These are phyloP conservation scores for Paraphaeosphaeria sporulosa DNA, from an alignment of 2,329 filamentous ascomycete genomes.

Conservation along the genomic window DNA sequence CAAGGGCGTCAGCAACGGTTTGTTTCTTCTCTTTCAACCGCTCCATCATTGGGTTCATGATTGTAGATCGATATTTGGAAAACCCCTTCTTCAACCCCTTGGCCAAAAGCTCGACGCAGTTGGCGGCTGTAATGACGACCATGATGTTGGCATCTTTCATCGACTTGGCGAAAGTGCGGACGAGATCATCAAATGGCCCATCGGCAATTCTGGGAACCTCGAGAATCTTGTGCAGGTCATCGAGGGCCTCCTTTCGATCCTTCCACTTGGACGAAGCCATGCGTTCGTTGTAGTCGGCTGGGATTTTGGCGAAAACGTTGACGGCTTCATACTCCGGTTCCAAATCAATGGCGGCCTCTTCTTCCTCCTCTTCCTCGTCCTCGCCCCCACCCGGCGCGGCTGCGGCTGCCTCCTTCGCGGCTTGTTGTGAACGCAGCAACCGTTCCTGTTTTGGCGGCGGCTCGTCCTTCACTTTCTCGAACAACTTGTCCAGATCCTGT, in stretches of 20 bases:
- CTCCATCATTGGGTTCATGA: slow-evolving; percentile 92
- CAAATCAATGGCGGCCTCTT: slow-evolving; percentile 74
- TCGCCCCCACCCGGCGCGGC: slow-evolving; percentile 62
- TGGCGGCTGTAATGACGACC: slow-evolving; percentile 90
- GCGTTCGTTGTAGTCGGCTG: slow-evolving; percentile 81
- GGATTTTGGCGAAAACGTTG: slow-evolving; percentile 82
- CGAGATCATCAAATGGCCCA: slow-evolving; percentile 83
- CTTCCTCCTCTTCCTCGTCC: slow-evolving; percentile 61
- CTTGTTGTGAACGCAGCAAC: slow-evolving; percentile 87
- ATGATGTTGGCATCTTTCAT: slow-evolving; percentile 99
- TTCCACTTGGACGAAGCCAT: slow-evolving; percentile 97
- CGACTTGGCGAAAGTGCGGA: slow-evolving; percentile 84
- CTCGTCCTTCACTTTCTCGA: slow-evolving; percentile 91
- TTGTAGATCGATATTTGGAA: slow-evolving; percentile 77
- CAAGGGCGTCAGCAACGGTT: slow-evolving; percentile 84
- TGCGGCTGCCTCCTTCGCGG: slow-evolving; percentile 75
- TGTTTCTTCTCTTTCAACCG: slow-evolving; percentile 97
- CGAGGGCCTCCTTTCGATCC: slow-evolving; percentile 92
- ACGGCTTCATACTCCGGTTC: slow-evolving; percentile 76
- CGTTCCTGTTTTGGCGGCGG: slow-evolving; percentile 88
- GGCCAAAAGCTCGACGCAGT: slow-evolving; percentile 88
- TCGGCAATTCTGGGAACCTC: slow-evolving; percentile 94
- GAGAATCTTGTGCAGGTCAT: slow-evolving; percentile 76
- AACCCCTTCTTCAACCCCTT: slow-evolving; percentile 83
- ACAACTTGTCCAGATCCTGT: slow-evolving; percentile 89